Evolutionary conservation across 2,329 filamentous ascomycete genomes (phyloP).

Genomic region (Pseudogymnoascus destructans): DNA sequence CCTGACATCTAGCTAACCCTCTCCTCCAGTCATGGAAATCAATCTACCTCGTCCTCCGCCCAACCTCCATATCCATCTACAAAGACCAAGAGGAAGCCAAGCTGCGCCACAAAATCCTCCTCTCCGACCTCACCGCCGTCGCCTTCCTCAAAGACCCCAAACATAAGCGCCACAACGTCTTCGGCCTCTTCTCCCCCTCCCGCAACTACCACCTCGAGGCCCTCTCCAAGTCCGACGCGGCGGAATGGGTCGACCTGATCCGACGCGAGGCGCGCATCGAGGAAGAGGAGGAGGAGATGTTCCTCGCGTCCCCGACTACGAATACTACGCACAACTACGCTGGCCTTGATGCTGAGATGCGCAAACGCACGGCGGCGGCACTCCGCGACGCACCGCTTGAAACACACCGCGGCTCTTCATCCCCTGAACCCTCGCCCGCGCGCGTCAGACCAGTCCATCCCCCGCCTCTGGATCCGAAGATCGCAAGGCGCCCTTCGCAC

Average conservation of each 20-base stretch:
- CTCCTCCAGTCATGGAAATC: constrained; percentile 67
- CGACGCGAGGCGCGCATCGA: constrained; percentile 70
- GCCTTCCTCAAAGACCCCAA: constrained; percentile 81
- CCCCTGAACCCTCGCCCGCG: constrained; percentile 39
- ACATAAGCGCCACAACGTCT: constrained; percentile 73
- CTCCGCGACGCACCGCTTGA: constrained; percentile 17
- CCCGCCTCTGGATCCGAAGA: neutral
- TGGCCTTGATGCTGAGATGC: constrained; percentile 22
- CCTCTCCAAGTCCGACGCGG: constrained; percentile 55
- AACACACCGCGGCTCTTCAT: constrained; percentile 34
- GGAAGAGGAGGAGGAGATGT: constrained; percentile 76
- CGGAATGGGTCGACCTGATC: constrained; percentile 77
- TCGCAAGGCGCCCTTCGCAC: constrained; percentile 43
- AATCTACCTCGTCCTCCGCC: constrained; percentile 77
- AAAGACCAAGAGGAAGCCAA: constrained; percentile 83
- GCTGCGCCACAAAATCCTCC: constrained; percentile 73
- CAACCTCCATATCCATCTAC: constrained; percentile 84
- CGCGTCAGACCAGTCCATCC: constrained; percentile 24
- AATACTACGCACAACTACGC: constrained; percentile 18
- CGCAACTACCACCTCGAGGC: constrained; percentile 88
- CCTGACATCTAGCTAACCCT: constrained; percentile 11
- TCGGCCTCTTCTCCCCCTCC: constrained; percentile 82
- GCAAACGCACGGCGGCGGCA: constrained; percentile 14
- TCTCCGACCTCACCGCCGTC: constrained; percentile 84
- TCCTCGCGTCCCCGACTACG: constrained; percentile 52